Base-by-base conservation (phyloP, 768 basidiomycete species). In the Naganishia kalamii region DNA sequence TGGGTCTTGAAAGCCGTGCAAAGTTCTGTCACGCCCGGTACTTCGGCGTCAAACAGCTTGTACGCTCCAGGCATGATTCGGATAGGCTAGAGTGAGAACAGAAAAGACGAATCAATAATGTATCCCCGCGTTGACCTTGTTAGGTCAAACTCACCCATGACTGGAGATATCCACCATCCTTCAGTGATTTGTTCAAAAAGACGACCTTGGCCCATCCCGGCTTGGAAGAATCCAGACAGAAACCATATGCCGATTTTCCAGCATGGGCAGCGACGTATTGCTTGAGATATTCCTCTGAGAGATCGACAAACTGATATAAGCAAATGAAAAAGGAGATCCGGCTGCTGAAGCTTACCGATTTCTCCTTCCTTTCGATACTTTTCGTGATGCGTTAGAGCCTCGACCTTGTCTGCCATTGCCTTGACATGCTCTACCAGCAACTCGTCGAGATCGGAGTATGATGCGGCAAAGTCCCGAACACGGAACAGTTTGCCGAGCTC, bases 391-490 rank as follows among this genome's bases (percentile, higher is more conserved):
- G 92, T 92, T 62, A 98, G 80, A 74, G 98, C 92, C 77, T 97
- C 93, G 1, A 97, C 88, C 70, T 90, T 87, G 43, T 90, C 86
- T 47, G 89, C 87, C 82, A 93, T 93, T 10, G 92, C 88, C 81
- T 92, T 90, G 44, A 98, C 86, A 77, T 99, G 92, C 72, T 92
- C 92, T 76, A 97, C 92, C 70, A 98, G 91, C 70, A 99, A 77
- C 75, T 99, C 94, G 76, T 99, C 96, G 63, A 99, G 82, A 82
- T 98, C 96, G 43, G 88, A 85, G 77, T 93, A 98, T 41, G 82
- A 84, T 11, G 92, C 71, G 17, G 23, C 50, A 60, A 35, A 64
- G 62, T 60, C 65, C 15, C 63, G 64, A 35, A 80, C 70, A 27
- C 76, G 68, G 15, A 81, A 67, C 19, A 72, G 69, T 17, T 70